These are phyloP conservation scores for Patellifolia procumbens DNA, from an alignment of 179 eudicot species.

Conservation along the genomic window DNA sequence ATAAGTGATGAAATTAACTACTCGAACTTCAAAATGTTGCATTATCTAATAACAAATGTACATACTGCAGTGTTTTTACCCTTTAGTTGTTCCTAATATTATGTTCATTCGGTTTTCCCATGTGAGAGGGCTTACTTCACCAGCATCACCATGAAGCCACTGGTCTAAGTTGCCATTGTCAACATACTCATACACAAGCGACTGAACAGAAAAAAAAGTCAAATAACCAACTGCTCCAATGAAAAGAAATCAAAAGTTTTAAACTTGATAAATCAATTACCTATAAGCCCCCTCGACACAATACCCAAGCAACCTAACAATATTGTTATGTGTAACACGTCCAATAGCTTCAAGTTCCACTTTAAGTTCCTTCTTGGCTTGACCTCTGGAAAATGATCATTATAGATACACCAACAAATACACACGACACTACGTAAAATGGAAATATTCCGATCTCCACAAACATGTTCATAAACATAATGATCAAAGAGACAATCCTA, in stretches of 20 bases:
- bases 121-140: constrained; percentile 62
- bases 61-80: constrained; percentile 40
- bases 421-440: neutral
- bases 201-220: constrained; percentile 30
- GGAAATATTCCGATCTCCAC: neutral
- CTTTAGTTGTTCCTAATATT: constrained; percentile 68
- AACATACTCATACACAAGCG: constrained; percentile 70
- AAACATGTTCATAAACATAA: neutral
- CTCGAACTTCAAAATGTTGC: neutral
- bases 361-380: constrained; percentile 55
- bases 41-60: neutral
- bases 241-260: constrained; percentile 1
- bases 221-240: neutral
- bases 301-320: constrained; percentile 52
- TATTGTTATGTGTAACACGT: constrained; percentile 58
- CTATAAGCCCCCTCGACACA: constrained; percentile 60
- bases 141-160: constrained; percentile 74
- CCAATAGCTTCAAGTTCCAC: constrained; percentile 58
- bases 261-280: constrained; percentile 25
- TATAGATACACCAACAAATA: neutral
- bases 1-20: constrained; percentile 1
- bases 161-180: constrained; percentile 72
- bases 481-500: neutral
- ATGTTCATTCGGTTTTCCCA: constrained; percentile 73
- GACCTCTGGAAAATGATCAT: constrained; percentile 42